Percentiles rank a stretch among this genome's conserved stretches.
phyloP scores from a whole-genome alignment of 2,329 filamentous ascomycete species.

The Pseudomassariella vexata region DNA sequence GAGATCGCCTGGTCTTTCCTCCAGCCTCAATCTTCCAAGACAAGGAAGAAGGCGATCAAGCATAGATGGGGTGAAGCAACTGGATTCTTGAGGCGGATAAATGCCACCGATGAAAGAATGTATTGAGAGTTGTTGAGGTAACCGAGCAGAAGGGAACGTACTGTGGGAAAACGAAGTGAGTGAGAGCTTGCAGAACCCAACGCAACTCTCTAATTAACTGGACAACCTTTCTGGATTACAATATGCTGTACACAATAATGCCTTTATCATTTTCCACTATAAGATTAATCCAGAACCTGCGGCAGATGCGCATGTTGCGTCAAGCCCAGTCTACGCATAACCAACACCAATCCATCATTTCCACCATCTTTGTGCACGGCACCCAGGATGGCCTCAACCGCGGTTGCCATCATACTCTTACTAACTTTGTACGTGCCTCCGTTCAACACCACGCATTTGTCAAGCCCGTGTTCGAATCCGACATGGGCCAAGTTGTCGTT shows the following conservation, averaged over 20 bases:
- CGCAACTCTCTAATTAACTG: too few relatives aligned
- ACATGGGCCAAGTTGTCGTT: not conserved
- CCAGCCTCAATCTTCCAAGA: slow-evolving; percentile 9
- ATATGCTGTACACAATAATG: too few relatives aligned
- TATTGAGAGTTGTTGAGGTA: too few relatives aligned
- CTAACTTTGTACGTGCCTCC: not conserved
- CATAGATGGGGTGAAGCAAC: slow-evolving; percentile 1
- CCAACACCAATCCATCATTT: not conserved
- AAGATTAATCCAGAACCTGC: too few relatives aligned
- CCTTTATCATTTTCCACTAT: too few relatives aligned
- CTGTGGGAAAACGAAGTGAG: too few relatives aligned
- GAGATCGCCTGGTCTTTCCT: slow-evolving; percentile 45
- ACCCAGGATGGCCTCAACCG: not conserved
- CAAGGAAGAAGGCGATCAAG: slow-evolving; percentile 2
- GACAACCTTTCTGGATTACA: too few relatives aligned
- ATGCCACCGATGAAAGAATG: too few relatives aligned
- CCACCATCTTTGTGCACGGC: slow-evolving; percentile 1
- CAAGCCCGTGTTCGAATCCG: not conserved
- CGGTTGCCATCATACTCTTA: not conserved
- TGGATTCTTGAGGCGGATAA: not conserved
- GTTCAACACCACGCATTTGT: too few relatives aligned
- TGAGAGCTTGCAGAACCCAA: too few relatives aligned
- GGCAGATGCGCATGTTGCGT: not conserved
- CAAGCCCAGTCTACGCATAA: not conserved
- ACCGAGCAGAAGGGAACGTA: too few relatives aligned